Evolutionary conservation across 805 yeast genomes (phyloP), one percentile per base, ranked within the genome.

Genomic region (Hanseniaspora vineae): DNA sequence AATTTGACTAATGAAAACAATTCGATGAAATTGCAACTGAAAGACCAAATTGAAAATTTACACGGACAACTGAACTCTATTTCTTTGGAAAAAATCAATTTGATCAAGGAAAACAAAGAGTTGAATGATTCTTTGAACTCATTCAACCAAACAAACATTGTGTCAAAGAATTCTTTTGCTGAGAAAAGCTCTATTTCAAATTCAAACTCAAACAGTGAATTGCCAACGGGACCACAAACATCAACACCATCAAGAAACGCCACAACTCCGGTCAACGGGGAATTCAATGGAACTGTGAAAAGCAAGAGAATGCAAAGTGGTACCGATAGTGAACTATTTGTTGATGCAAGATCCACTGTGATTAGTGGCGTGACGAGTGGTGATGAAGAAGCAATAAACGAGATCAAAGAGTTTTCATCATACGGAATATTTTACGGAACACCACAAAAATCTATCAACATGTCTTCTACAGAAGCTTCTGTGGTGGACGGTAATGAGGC

Each of bases 381-480:
- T n/a, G 44, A 45, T 18, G 46, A 42, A 8, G 29, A 23, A 10
- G 50, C 44, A 23, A 20, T 42, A 11, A 39, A 39, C 13, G 66
- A 62, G 48, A 52, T 64, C 19, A 60, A 62, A 49, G 63, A 62
- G 47, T 49, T 64, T 39, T 63, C 66, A 9, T 49, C 61, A 1
- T 58, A 54, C 49, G 60, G 61, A 31, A 58, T 60, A 14, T 54
- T 53, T 18, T 62, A 60, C 43, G 60, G 58, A n/a, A 60, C 65
- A 6, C 45, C 52, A 17, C 47, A 46, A 20, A 44, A 44, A n/a
- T 40, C 39, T n/a, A 17, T 19, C 14, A 33, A 33, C 37, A 10
- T 12, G 4, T 12, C 15, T 45, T 18, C 48, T 40, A 35, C n/a
- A 8, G 35, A 48, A n/a, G 42, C 19, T 2, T 33, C 51, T 35